Conservation (phyloP, 2,329 filamentous ascomycete genomes). For the Periconia sp. region DNA sequence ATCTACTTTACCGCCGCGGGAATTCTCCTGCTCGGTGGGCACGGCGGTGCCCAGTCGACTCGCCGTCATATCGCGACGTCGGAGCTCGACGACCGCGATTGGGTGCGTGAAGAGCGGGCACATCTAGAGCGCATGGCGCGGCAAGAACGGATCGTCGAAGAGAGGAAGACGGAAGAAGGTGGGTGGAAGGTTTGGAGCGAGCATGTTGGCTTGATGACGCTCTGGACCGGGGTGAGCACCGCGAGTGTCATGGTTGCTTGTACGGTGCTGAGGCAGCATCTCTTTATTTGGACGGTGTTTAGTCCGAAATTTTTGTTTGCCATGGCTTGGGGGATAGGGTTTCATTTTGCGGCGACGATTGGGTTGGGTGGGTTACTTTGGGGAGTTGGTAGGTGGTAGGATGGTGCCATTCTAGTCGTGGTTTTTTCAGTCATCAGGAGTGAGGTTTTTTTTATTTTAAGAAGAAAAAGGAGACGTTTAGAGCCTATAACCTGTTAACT, state of each 20-base stretch:
- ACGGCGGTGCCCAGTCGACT: conserved; percentile 9
- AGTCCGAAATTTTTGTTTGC: conserved; percentile 94
- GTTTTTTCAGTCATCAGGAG: too few species aligned
- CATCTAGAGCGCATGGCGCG: conserved; percentile 23
- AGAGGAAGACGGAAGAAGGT: conserved; percentile 7
- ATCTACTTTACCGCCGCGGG: conserved; percentile 80
- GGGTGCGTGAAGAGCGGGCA: conserved; percentile 33
- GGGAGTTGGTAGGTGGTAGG: conserved; percentile 33
- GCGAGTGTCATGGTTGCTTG: conserved; percentile 86
- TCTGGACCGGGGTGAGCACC: conserved; percentile 67
- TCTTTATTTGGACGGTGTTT: conserved; percentile 99
- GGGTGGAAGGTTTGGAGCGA: conserved; percentile 13
- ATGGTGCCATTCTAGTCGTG: too few species aligned
- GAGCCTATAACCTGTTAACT: too few species aligned
- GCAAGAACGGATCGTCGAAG: conserved; percentile 15
- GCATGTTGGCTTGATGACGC: conserved; percentile 67
- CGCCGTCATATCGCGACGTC: conserved; percentile 18
- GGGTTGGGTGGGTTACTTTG: conserved; percentile 39
- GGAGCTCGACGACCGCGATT: conserved; percentile 26
- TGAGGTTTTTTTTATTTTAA: too few species aligned
- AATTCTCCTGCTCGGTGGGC: conserved; percentile 53
- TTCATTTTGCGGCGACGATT: conserved; percentile 64
- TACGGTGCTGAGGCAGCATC: conserved; percentile 77
- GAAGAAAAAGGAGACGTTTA: too few species aligned
- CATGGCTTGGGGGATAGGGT: conserved; percentile 82